Percentiles rank a stretch among this genome's conserved stretches.
Conservation (phyloP, 192 early-diverging fungal species). For the Chytriomyces confervae region DNA sequence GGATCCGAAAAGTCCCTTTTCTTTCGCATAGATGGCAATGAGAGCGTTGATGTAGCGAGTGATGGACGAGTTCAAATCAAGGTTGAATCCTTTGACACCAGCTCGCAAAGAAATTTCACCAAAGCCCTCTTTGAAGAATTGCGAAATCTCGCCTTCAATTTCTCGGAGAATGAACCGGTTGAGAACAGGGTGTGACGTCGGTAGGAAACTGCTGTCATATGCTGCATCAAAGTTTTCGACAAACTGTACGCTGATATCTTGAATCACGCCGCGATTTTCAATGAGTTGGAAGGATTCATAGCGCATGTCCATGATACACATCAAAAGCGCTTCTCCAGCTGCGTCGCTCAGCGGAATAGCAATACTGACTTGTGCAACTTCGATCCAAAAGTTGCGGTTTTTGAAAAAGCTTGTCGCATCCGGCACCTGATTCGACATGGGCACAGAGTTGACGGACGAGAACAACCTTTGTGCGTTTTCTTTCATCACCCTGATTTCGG, state of each 20-base stretch:
- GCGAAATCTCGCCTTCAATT: conserved; percentile 47
- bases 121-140: conserved; percentile 41
- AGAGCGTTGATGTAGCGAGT: conserved; percentile 70
- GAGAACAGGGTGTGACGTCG: conserved; percentile 30
- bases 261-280: conserved; percentile 59
- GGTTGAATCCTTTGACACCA: conserved; percentile 71
- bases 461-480: conserved; percentile 71
- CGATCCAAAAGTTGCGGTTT: conserved; percentile 56
- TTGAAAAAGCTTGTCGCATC: conserved; percentile 62
- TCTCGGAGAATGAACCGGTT: conserved; percentile 46
- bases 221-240: conserved; percentile 52
- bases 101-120: conserved; percentile 59
- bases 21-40: conserved; percentile 65
- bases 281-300: conserved; percentile 66
- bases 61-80: conserved; percentile 73
- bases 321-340: conserved; percentile 60
- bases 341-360: conserved; percentile 66
- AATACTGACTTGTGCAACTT: conserved; percentile 61
- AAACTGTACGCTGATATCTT: conserved; percentile 71
- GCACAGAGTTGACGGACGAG: conserved; percentile 62
- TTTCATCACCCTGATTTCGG: conserved; percentile 54
- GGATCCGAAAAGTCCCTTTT: conserved; percentile 44
- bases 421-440: conserved; percentile 51
- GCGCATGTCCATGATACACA: conserved; percentile 63
- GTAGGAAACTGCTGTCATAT: conserved; percentile 38